These are phyloP conservation scores for Aspergillus chevalieri DNA, from an alignment of 2,329 filamentous ascomycete genomes.

Conservation along the genomic window DNA sequence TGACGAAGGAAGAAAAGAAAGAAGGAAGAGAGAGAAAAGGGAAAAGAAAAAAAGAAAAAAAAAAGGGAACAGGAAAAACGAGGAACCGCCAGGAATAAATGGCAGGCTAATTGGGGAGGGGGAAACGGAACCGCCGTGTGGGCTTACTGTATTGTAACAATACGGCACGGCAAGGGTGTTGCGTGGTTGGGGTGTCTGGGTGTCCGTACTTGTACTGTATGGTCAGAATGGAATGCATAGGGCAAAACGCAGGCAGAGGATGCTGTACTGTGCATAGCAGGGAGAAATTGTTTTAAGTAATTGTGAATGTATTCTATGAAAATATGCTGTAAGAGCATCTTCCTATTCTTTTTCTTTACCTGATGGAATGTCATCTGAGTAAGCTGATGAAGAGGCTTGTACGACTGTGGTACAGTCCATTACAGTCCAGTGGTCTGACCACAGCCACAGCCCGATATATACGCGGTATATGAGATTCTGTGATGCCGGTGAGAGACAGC, in stretches of 20 bases:
- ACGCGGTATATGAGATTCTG: too few species aligned
- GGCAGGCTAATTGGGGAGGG: slow-evolving; percentile 8
- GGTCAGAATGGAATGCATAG: background rate
- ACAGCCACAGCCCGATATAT: too few species aligned
- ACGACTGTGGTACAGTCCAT: too few species aligned
- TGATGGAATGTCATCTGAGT: too few species aligned
- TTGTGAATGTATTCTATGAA: too few species aligned
- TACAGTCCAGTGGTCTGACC: too few species aligned
- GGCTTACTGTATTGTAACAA: background rate
- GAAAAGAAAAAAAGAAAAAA: slow-evolving; percentile 5
- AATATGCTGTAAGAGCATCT: too few species aligned
- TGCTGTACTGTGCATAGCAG: too few species aligned
- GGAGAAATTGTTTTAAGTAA: too few species aligned
- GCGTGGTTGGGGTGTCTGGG: slow-evolving; percentile 11
- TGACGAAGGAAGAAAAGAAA: slow-evolving; percentile 8
- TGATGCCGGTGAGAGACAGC: too few species aligned
- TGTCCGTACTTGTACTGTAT: slow-evolving; percentile 8
- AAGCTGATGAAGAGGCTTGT: too few species aligned
- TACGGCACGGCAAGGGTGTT: slow-evolving; percentile 2
- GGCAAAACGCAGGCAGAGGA: background rate
- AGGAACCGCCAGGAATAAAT: slow-evolving; percentile 7
- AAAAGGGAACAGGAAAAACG: slow-evolving; percentile 9
- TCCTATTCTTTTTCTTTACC: too few species aligned
- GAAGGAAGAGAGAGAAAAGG: slow-evolving; percentile 6
- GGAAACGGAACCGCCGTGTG: background rate